Conservation (phyloP, 495 filamentous ascomycete species). For the Bombardia bombarda region DNA sequence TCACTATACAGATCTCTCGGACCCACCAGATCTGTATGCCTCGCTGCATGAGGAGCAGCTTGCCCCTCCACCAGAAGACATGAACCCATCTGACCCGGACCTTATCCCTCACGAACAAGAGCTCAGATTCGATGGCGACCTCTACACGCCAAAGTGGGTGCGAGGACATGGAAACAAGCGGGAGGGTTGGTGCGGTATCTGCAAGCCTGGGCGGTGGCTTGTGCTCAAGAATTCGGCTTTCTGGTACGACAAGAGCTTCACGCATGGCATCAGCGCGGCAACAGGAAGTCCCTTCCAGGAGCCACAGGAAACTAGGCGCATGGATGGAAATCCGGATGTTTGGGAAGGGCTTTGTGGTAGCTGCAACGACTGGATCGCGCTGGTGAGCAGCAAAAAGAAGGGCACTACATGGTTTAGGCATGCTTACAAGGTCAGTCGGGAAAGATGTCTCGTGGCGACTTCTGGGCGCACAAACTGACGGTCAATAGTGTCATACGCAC, state of each 20-base stretch:
- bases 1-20: constrained; percentile 57
- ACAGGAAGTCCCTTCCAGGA: constrained; percentile 67
- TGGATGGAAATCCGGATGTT: constrained; percentile 71
- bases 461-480: background rate
- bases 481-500: constrained; percentile 60
- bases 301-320: constrained; percentile 60
- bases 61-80: constrained; percentile 63
- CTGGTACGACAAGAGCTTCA: constrained; percentile 82
- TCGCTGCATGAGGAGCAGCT: constrained; percentile 59
- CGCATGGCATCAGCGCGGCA: constrained; percentile 70
- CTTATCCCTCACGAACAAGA: constrained; percentile 66
- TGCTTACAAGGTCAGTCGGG: constrained; percentile 62
- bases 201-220: constrained; percentile 73
- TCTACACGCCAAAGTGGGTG: constrained; percentile 73
- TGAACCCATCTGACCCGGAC: constrained; percentile 64
- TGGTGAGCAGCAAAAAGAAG: constrained; percentile 80
- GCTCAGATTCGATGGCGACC: constrained; percentile 65
- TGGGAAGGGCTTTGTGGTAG: constrained; percentile 75
- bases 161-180: constrained; percentile 74
- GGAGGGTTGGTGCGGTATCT: constrained; percentile 80
- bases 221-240: constrained; percentile 78
- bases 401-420: constrained; percentile 80
- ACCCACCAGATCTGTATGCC: constrained; percentile 66
- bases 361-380: constrained; percentile 70
- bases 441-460: too few species aligned